Evolutionary conservation across 164 flowering plant genomes (phyloP).

Genomic region (Berberis thunbergii): DNA sequence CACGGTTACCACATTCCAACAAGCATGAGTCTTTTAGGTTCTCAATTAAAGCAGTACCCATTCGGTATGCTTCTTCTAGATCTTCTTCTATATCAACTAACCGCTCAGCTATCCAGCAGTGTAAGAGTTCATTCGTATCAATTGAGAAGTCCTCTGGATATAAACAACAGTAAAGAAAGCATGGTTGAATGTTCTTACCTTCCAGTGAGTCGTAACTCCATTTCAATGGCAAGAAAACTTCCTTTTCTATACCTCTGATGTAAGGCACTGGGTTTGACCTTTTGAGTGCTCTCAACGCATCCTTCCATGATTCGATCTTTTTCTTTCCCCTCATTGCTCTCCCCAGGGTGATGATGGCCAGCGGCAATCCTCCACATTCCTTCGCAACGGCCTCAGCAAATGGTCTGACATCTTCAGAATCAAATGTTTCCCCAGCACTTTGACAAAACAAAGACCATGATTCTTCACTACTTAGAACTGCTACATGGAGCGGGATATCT

Average conservation of each 20-base stretch:
- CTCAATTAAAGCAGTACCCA: neutral
- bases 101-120: neutral
- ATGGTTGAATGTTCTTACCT: slow-evolving; percentile 3
- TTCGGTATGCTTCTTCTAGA: neutral
- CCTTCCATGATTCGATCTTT: slow-evolving; percentile 1
- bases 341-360: slow-evolving; percentile 16
- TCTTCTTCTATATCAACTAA: neutral
- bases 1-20: neutral
- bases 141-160: slow-evolving; percentile 16
- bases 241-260: neutral
- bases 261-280: neutral
- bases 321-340: slow-evolving; percentile 11
- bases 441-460: slow-evolving; percentile 15
- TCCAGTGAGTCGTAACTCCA: slow-evolving; percentile 15
- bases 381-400: slow-evolving; percentile 9
- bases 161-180: slow-evolving; percentile 19
- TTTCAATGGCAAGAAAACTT: slow-evolving; percentile 3
- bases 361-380: slow-evolving; percentile 22
- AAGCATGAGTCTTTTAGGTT: slow-evolving; percentile 5
- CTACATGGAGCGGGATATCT: neutral
- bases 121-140: neutral
- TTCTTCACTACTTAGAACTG: slow-evolving; percentile 6
- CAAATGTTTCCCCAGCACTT: slow-evolving; percentile 5
- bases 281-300: slow-evolving; percentile 4
- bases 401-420: neutral